Evolutionary conservation across 345 rosid species (phyloP).

Genomic region (Acer campestre): DNA sequence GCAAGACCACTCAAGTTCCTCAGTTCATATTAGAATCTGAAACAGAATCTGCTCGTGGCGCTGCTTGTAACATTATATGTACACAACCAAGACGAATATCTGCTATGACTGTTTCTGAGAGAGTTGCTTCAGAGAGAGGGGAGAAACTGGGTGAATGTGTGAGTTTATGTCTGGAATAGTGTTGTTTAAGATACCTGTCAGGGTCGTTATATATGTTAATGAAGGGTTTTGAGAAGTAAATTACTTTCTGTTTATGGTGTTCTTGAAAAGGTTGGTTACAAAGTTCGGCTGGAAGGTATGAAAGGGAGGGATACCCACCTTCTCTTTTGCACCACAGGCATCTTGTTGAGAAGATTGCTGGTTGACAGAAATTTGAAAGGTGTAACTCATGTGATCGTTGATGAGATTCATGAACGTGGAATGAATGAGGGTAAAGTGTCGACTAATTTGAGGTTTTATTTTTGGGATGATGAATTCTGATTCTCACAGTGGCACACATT

Average conservation of each 20-base stretch:
- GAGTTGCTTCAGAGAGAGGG: slow-evolving; percentile 94
- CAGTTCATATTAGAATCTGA: slow-evolving; percentile 88
- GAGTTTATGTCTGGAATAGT: slow-evolving; percentile 40
- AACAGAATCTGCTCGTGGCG: slow-evolving; percentile 66
- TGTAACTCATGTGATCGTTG: slow-evolving; percentile 86
- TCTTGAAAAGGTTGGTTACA: slow-evolving; percentile 78
- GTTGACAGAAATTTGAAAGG: slow-evolving; percentile 86
- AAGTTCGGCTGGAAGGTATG: slow-evolving; percentile 91
- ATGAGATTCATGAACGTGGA: slow-evolving; percentile 98
- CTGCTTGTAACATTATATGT: slow-evolving; percentile 81
- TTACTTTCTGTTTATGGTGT: slow-evolving; percentile 21
- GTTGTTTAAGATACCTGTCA: slow-evolving; percentile 21
- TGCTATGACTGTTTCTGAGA: slow-evolving; percentile 93
- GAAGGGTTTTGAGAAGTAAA: slow-evolving; percentile 7
- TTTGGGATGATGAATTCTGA: slow-evolving; percentile 24
- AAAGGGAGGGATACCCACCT: slow-evolving; percentile 87
- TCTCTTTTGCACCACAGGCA: slow-evolving; percentile 94
- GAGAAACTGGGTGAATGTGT: slow-evolving; percentile 94
- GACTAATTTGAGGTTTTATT: slow-evolving; percentile 22
- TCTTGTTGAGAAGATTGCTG: slow-evolving; percentile 86
- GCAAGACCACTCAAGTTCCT: slow-evolving; percentile 98
- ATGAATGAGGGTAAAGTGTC: slow-evolving; percentile 82
- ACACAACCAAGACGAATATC: slow-evolving; percentile 97
- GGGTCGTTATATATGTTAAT: slow-evolving; percentile 14
- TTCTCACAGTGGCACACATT: slow-evolving; percentile 32